Percentiles rank a stretch among this genome's conserved stretches.
Evolutionary conservation across 495 filamentous ascomycete genomes (phyloP).

Genomic region (Neurospora terricola): DNA sequence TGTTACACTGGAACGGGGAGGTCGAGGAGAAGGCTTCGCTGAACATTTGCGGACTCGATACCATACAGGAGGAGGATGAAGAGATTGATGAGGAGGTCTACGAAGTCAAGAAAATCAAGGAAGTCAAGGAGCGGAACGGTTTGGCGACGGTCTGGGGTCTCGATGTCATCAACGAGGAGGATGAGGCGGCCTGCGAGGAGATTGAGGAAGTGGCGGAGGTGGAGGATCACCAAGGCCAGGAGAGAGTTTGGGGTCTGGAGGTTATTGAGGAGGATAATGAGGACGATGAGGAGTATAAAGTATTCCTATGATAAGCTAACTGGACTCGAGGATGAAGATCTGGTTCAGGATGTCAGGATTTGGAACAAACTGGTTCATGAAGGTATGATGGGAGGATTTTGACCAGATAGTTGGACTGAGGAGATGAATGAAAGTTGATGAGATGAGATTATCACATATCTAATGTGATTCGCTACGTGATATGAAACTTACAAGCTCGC

Average conservation of each 20-base stretch:
- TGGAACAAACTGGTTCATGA: background rate
- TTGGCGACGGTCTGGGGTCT: background rate
- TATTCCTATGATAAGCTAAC: background rate
- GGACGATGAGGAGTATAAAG: background rate
- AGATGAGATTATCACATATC: background rate
- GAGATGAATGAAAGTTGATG: background rate
- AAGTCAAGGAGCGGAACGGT: background rate
- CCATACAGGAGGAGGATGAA: background rate
- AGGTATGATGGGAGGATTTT: background rate
- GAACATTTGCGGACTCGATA: background rate
- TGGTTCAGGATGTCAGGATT: background rate
- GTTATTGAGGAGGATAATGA: fast-evolving
- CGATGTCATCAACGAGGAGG: background rate
- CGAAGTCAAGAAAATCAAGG: background rate
- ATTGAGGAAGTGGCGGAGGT: background rate
- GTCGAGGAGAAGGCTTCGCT: background rate
- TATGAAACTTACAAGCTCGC: background rate
- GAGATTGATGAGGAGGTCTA: background rate
- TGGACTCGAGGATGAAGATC: background rate
- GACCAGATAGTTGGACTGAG: background rate
- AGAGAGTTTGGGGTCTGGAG: background rate
- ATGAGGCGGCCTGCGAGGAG: background rate
- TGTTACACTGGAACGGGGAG: background rate
- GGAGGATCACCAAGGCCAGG: background rate
- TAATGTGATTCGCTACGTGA: background rate